Percentiles rank a stretch among this genome's conserved stretches.
Conservation (phyloP, 345 rosid species). For the Rhodamnia rubescens region DNA sequence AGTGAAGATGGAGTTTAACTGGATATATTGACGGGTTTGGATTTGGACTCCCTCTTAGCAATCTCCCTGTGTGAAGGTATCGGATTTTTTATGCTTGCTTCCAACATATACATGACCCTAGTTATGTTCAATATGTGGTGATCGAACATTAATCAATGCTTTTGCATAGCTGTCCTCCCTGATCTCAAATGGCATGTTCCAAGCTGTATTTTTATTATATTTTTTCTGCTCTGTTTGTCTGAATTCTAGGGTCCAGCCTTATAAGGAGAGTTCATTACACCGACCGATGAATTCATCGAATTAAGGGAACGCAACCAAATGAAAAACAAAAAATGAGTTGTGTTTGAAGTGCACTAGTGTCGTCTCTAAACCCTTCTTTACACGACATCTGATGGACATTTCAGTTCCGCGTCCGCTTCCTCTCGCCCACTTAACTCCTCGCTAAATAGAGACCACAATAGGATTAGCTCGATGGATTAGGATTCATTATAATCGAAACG, state of each 20-base stretch:
- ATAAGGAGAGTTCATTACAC: background rate
- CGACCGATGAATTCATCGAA: background rate
- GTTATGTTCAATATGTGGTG: background rate
- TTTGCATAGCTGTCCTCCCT: background rate
- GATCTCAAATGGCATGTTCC: background rate
- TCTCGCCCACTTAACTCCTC: background rate
- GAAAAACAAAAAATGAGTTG: background rate
- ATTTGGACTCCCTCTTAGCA: no score
- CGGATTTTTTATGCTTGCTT: no score
- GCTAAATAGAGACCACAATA: background rate
- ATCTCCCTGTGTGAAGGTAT: no score
- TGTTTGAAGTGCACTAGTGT: background rate
- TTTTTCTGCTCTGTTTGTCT: background rate
- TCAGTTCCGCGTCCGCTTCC: background rate
- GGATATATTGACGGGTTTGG: no score
- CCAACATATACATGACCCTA: background rate
- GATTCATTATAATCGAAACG: background rate
- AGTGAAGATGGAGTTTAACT: no score
- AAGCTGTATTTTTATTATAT: background rate
- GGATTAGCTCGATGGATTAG: background rate
- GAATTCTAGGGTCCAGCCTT: background rate
- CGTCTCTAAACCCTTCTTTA: background rate
- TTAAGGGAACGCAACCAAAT: background rate
- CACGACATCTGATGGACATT: background rate
- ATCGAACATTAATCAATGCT: background rate